Evolutionary conservation across 176 grass and related monocot species (phyloP).

Genomic region (Ensete ventricosum): DNA sequence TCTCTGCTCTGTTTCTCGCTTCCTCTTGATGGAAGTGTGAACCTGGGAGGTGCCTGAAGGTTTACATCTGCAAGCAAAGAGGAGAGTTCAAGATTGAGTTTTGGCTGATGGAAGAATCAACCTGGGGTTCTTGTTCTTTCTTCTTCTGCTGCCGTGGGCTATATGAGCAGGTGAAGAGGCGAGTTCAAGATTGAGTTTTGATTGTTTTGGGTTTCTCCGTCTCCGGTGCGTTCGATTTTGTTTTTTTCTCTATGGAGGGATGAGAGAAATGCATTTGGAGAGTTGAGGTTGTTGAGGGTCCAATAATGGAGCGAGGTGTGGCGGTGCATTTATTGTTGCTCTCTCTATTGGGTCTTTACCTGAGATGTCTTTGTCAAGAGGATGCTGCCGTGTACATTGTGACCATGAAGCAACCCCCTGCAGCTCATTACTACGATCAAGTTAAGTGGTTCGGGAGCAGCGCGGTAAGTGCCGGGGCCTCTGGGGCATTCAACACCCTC

Average conservation of each 20-base stretch:
- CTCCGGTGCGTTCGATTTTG: background rate
- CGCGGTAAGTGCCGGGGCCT: constrained; percentile 26
- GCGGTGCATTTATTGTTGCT: background rate
- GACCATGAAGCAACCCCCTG: constrained; percentile 61
- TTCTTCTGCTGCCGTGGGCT: no score
- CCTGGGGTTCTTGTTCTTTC: no score
- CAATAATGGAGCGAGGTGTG: background rate
- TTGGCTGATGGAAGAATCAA: background rate
- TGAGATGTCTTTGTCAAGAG: constrained; percentile 30
- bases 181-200: background rate
- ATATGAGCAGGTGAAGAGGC: background rate
- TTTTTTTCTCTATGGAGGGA: background rate
- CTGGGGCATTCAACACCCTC: constrained; percentile 44
- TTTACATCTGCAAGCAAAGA: no score
- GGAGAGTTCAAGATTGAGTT: background rate
- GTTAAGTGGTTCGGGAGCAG: constrained; percentile 44
- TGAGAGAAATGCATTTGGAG: background rate
- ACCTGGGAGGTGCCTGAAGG: no score
- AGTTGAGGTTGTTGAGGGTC: background rate
- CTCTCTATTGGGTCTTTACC: background rate
- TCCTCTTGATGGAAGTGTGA: no score
- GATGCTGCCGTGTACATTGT: constrained; percentile 88
- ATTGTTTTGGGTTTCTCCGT: background rate
- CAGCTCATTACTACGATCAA: constrained; percentile 46
- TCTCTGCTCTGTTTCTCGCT: background rate